A percentile compares a stretch with the other conserved stretches of the same genome.
These are phyloP conservation scores for Rhipidocladum racemiflorum DNA, from an alignment of 176 grass and related monocot genomes.

Conservation along the genomic window DNA sequence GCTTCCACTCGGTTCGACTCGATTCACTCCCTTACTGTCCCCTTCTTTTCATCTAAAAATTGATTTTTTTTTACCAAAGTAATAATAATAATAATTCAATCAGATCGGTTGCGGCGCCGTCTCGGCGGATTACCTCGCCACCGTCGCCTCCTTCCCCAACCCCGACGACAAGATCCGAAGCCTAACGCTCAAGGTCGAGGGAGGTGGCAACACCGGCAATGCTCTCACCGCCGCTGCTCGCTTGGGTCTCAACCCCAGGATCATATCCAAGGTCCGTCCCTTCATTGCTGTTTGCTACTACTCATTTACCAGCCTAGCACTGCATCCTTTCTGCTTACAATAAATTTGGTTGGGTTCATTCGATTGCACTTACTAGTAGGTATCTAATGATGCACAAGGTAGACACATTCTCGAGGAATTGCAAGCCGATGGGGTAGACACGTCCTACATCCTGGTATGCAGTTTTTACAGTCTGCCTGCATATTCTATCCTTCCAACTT, in stretches of 20 bases:
- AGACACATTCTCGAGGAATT: slow-evolving; percentile 65
- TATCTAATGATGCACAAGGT: slow-evolving; percentile 65
- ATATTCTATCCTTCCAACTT: background rate
- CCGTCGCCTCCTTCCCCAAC: slow-evolving; percentile 78
- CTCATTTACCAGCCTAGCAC: background rate
- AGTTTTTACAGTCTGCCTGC: background rate
- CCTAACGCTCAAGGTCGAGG: slow-evolving; percentile 73
- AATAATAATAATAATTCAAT: no score
- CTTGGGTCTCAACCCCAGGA: slow-evolving; percentile 58
- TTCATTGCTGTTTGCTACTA: background rate
- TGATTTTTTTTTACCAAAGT: no score
- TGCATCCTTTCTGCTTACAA: background rate
- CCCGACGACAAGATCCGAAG: slow-evolving; percentile 97
- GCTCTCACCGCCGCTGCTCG: slow-evolving; percentile 74
- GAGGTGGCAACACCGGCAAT: slow-evolving; percentile 89
- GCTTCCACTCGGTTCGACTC: no score
- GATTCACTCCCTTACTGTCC: no score
- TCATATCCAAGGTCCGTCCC: slow-evolving; percentile 71
- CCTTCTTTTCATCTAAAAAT: no score
- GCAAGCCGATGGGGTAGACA: slow-evolving; percentile 71
- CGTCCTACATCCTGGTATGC: slow-evolving; percentile 68
- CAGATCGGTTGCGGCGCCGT: slow-evolving; percentile 56
- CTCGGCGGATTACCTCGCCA: slow-evolving; percentile 77
- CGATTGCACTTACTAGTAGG: slow-evolving; percentile 22
- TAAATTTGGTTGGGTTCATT: background rate